These are phyloP conservation scores for Fraxinus excelsior DNA, from an alignment of 257 asterid species.

Conservation along the genomic window DNA sequence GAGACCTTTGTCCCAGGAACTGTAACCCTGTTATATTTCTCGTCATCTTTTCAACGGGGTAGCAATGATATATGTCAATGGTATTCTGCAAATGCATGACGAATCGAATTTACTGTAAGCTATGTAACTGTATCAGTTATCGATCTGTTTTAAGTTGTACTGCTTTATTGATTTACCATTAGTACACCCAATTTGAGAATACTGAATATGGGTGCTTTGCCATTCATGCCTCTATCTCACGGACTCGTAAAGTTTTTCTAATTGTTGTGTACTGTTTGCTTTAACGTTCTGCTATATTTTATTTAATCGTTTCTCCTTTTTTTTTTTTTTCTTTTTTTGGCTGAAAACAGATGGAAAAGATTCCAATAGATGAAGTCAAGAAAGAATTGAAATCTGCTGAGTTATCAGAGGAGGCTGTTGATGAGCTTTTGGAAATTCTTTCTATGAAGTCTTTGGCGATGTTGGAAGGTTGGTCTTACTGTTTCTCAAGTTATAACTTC, in stretches of 20 bases:
- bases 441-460: constrained; percentile 74
- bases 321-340: neutral
- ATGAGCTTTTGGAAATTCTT: constrained; percentile 80
- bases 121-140: too few relatives aligned
- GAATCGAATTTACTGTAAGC: neutral
- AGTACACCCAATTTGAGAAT: neutral
- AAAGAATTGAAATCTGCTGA: constrained; percentile 75
- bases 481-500: constrained; percentile 9
- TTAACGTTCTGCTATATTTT: constrained; percentile 8
- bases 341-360: constrained; percentile 77
- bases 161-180: neutral
- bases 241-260: neutral
- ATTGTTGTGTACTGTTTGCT: neutral
- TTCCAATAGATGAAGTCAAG: constrained; percentile 85
- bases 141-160: neutral
- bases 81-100: neutral
- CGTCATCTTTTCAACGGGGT: neutral
- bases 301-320: constrained; percentile 6
- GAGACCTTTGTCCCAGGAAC: neutral
- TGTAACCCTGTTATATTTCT: neutral
- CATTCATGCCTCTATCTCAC: neutral
- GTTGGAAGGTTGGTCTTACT: constrained; percentile 69
- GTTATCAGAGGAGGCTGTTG: constrained; percentile 82
- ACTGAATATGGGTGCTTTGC: neutral
- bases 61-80: neutral